Base-by-base conservation (phyloP, 331 rosid species). In the Malus hybrid region DNA sequence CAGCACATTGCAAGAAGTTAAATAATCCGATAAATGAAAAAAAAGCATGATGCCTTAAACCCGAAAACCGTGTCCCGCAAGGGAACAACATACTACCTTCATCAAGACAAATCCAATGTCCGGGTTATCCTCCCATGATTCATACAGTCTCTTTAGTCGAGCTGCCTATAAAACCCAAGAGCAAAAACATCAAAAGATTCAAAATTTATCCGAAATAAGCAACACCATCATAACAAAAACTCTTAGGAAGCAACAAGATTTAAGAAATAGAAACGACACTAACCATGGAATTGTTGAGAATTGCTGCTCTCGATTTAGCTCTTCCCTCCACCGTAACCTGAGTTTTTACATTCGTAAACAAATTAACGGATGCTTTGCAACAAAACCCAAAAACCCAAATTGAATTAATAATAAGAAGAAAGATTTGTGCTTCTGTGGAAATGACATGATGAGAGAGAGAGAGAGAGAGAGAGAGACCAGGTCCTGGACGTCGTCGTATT, bases 111-210 rank as follows among this genome's bases (percentile, higher is more conserved):
- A 89, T 65, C 97, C 97, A 80, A 95, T 90, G 74, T 86, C 88
- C 12, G 97, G 84, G 80, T 89, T 90, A 57, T 92, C 99, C 88
- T 95, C 97, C 98, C 98, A 92, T 22, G 98, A 95, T 80, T 91
- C 96, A 80, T 95, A 92, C 18, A 90, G 80, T 74, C 96, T 89
- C 93, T 86, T 95, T 69, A 92, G 78, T 67, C 96, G 87, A 63
- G 88, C 88, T 55, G 83, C 93, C 99, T 95, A 79, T 22, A 78
- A 83, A 76, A 33, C 13, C 32, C 70, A 18, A 20, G 6, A 63
- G 22, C 0, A 2, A 31, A 66, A 7, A 72, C 6, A 4, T 33
- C n/a, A 12, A 19, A 69, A 52, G 8, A 20, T 5, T 3, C 20
- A 5, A 5, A 54, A 54, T 18, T 19, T 2, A 15, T 48, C 29